Evolutionary conservation across 2,329 filamentous ascomycete genomes (phyloP).

Genomic region (Rutstroemia sydowiana): DNA sequence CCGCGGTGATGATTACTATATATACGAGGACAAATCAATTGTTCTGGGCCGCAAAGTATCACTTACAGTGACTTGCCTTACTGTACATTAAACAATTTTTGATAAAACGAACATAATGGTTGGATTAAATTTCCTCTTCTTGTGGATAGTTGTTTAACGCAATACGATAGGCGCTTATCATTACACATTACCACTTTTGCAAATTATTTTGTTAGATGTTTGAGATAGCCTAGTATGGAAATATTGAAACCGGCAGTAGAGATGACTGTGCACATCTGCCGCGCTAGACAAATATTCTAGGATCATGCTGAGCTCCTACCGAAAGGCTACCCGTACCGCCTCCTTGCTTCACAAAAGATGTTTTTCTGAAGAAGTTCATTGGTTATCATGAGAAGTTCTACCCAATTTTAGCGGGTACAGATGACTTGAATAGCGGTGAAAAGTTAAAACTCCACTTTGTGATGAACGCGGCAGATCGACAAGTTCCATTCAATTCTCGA

Average conservation of each 20-base stretch:
- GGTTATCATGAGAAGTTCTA: background rate
- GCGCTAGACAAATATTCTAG: conserved; percentile 3
- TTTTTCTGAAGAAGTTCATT: background rate
- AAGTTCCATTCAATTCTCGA: background rate
- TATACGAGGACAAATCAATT: background rate
- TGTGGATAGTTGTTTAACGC: no score
- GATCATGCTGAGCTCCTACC: background rate
- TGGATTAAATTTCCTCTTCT: no score
- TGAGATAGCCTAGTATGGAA: background rate
- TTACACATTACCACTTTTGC: no score
- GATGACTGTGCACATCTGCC: conserved; percentile 6
- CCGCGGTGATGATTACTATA: background rate
- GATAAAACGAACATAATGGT: no score
- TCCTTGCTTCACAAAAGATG: background rate
- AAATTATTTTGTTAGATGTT: background rate
- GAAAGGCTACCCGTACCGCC: background rate
- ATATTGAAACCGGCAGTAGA: conserved; percentile 1
- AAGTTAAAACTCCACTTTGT: background rate
- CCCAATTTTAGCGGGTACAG: conserved; percentile 1
- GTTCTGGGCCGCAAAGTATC: background rate
- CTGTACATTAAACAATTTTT: no score
- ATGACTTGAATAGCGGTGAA: conserved; percentile 3
- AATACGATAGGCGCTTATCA: no score
- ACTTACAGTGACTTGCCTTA: background rate
- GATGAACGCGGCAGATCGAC: conserved; percentile 8